These are phyloP conservation scores for Xylaria sp. DNA, from an alignment of 2,329 filamentous ascomycete genomes.

Conservation along the genomic window DNA sequence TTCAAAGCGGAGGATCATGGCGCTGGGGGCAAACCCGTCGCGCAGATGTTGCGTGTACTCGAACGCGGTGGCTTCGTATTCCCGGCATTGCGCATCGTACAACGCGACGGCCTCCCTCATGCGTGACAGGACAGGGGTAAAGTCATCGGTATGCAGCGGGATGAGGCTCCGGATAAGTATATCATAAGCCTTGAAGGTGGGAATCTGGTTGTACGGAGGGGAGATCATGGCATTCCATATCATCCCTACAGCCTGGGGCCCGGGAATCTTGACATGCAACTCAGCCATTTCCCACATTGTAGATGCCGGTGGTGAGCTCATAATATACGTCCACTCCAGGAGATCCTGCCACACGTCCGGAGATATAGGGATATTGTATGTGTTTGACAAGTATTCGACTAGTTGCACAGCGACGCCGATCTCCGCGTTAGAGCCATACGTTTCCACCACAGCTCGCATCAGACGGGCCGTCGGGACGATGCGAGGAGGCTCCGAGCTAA, in stretches of 20 bases:
- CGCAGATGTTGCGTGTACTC: slow-evolving; percentile 36
- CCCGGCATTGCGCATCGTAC: slow-evolving; percentile 38
- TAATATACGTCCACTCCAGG: slow-evolving; percentile 69
- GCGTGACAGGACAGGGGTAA: slow-evolving; percentile 27
- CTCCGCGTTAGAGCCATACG: slow-evolving; percentile 69
- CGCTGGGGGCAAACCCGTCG: slow-evolving; percentile 30
- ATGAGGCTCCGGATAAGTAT: slow-evolving; percentile 54
- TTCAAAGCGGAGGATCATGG: slow-evolving; percentile 32
- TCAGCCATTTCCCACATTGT: slow-evolving; percentile 46
- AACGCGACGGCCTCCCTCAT: slow-evolving; percentile 39
- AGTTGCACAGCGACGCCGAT: slow-evolving; percentile 63
- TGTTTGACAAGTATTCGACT: slow-evolving; percentile 65
- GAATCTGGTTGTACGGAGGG: slow-evolving; percentile 60
- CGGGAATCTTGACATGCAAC: slow-evolving; percentile 44
- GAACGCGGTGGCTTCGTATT: slow-evolving; percentile 34
- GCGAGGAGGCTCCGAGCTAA: neutral
- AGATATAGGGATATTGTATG: slow-evolving; percentile 64
- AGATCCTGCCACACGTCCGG: slow-evolving; percentile 67
- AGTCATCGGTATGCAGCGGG: slow-evolving; percentile 9
- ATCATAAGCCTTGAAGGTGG: slow-evolving; percentile 60
- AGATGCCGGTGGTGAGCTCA: slow-evolving; percentile 48
- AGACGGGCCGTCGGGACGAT: slow-evolving; percentile 61
- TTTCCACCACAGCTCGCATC: slow-evolving; percentile 70
- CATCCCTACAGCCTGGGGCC: slow-evolving; percentile 50
- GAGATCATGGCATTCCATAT: slow-evolving; percentile 66